A percentile compares a stretch with the other conserved stretches of the same genome.
These are phyloP conservation scores for Cercospora zeae-maydis DNA, from an alignment of 2,329 filamentous ascomycete species.

Conservation along the genomic window DNA sequence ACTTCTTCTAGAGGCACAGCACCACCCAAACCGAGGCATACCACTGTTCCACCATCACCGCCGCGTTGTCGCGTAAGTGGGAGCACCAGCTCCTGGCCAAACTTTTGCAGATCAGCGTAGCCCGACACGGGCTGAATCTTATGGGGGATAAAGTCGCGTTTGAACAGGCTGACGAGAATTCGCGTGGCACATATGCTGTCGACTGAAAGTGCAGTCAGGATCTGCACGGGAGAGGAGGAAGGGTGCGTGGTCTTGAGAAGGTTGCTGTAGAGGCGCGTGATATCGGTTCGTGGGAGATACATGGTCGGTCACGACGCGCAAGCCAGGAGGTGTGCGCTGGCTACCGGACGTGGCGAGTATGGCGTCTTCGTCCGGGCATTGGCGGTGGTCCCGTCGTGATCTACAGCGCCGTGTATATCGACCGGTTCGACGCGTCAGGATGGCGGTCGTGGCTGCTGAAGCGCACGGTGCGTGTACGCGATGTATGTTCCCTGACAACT, in stretches of 20 bases:
- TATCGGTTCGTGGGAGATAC: constrained; percentile 88
- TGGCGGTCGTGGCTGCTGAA: neutral
- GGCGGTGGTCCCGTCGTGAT: neutral
- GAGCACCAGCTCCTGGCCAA: constrained; percentile 71
- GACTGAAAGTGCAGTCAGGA: constrained; percentile 89
- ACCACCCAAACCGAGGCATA: constrained; percentile 89
- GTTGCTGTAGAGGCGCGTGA: constrained; percentile 87
- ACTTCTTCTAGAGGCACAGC: constrained; percentile 81
- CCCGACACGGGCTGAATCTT: constrained; percentile 94
- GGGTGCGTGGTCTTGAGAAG: constrained; percentile 82
- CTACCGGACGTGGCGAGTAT: constrained; percentile 1
- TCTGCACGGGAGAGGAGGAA: constrained; percentile 83
- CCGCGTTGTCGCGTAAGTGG: constrained; percentile 85
- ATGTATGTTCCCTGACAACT: neutral
- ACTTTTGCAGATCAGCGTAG: constrained; percentile 81
- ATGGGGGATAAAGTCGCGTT: constrained; percentile 95
- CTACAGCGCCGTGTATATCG: neutral
- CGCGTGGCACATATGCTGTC: constrained; percentile 94
- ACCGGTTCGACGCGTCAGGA: neutral
- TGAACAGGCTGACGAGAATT: constrained; percentile 87
- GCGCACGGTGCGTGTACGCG: neutral
- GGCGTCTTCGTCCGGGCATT: constrained; percentile 8
- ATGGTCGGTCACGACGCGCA: constrained; percentile 48
- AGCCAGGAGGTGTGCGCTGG: neutral
- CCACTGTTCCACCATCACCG: constrained; percentile 80